Base-by-base conservation (phyloP, 192 early-diverging fungal species). In the Neocallimastix lanati region DNA sequence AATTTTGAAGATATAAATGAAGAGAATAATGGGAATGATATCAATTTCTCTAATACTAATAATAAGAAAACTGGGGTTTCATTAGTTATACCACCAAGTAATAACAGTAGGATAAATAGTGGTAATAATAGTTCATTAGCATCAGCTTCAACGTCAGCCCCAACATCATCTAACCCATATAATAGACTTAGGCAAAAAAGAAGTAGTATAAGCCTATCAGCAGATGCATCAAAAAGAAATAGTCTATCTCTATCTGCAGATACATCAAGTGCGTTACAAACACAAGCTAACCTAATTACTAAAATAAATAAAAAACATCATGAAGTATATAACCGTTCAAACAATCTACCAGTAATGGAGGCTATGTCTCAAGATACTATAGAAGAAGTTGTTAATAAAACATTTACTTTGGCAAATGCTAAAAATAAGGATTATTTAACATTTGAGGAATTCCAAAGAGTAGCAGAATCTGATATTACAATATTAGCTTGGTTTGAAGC, bases 341-440 rank as follows among this genome's bases (percentile, higher is more conserved):
- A 67, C n/a, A 67, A 67, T 67, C 2, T 67, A 84, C 92, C 97
- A 0, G 90, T 96, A 29, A 93, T 98, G 90, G 95, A 98, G 83
- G 91, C 93, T 14, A 92, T 98, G 90, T 90, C 91, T 16, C 94
- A 95, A 82, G 94, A 96, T 80, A 94, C 97, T 0, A 94, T 98
- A 67, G 90, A 93, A 78, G 94, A 98, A 78, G 95, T 98, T 93
- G 93, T 97, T 25, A 92, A 95, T 58, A 94, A 92, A 82, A 93
- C 94, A 16, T 96, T 96, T 80, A 81, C 82, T 28, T 88, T 86
- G 67, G 86, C 84, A 12, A 78, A 81, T 13, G 84, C 85, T 50
- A 85, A 83, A 77, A 85, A 90, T 77, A 86, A 89, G 29, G 91
- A 91, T 28, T 92, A 82, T 80, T 90, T 98, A 67, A 67, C 87